A percentile compares a stretch with the other conserved stretches of the same genome.
Evolutionary conservation across 768 basidiomycete genomes (phyloP).

Genomic region (Leccinum incarnatum): DNA sequence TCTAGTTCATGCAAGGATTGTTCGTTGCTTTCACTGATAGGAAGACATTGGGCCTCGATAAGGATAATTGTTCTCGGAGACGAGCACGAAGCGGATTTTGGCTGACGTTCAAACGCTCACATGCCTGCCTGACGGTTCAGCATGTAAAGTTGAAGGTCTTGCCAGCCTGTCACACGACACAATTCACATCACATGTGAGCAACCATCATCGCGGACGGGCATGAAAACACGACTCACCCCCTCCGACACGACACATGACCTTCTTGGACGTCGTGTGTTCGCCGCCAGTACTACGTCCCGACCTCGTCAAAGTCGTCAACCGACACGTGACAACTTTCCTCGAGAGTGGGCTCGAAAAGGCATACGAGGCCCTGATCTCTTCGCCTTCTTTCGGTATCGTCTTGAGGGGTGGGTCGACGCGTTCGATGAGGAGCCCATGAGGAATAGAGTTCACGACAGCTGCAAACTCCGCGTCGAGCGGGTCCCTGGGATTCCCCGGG

Average conservation of each 20-base stretch:
- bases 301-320: slow-evolving; percentile 72
- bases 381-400: slow-evolving; percentile 66
- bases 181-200: slow-evolving; percentile 1
- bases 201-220: not conserved
- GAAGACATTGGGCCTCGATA: slow-evolving; percentile 7
- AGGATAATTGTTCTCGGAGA: not conserved
- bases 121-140: slow-evolving; percentile 73
- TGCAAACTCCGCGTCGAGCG: slow-evolving; percentile 80
- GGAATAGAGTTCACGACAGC: slow-evolving; percentile 69
- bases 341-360: slow-evolving; percentile 69
- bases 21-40: slow-evolving; percentile 14
- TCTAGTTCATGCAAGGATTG: slow-evolving; percentile 28
- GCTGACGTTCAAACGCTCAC: slow-evolving; percentile 25
- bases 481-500: slow-evolving; percentile 67
- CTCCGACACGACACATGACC: slow-evolving; percentile 89
- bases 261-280: slow-evolving; percentile 59
- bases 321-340: slow-evolving; percentile 77
- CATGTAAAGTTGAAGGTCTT: slow-evolving; percentile 74
- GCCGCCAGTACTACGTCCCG: slow-evolving; percentile 41
- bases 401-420: slow-evolving; percentile 75
- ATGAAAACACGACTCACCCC: slow-evolving; percentile 50
- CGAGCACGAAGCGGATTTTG: not conserved
- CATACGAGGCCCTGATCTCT: slow-evolving; percentile 82
- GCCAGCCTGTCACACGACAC: slow-evolving; percentile 55
- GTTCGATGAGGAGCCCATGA: slow-evolving; percentile 75